Conservation (phyloP, 805 yeast species). For the Candida nemodendra region DNA sequence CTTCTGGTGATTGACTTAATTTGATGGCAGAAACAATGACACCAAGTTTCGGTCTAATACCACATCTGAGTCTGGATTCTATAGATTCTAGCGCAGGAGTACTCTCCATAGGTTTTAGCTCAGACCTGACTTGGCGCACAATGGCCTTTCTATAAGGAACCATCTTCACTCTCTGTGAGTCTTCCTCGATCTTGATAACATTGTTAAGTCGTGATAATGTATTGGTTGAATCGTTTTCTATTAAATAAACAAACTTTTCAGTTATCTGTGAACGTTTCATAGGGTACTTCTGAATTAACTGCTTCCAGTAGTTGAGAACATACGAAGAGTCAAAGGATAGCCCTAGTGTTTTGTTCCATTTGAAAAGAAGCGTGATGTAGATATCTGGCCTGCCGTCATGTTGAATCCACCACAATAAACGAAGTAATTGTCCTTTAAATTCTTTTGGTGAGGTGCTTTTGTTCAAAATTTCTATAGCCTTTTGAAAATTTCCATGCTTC, state of each 20-base stretch:
- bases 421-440: conserved; percentile 10
- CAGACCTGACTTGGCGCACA: conserved; percentile 7
- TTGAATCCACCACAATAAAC: conserved; percentile 18
- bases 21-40: conserved; percentile 15
- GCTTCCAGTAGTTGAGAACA: conserved; percentile 21
- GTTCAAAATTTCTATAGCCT: conserved; percentile 9
- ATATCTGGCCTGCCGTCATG: conserved; percentile 20
- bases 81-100: conserved; percentile 19
- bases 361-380: conserved; percentile 19
- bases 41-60: conserved; percentile 25
- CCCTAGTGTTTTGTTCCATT: conserved; percentile 28
- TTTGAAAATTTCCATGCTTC: conserved; percentile 14
- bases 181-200: conserved; percentile 5
- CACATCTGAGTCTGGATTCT: conserved; percentile 23
- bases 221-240: conserved; percentile 3
- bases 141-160: conserved; percentile 5
- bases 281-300: conserved; percentile 21
- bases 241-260: conserved; percentile 8
- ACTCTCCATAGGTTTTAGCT: conserved; percentile 6
- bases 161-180: background rate
- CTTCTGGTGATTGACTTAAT: conserved; percentile 11
- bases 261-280: conserved; percentile 19
- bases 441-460: conserved; percentile 5
- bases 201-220: conserved; percentile 5
- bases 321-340: conserved; percentile 19